These are phyloP conservation scores for Rhodotorula kratochvilovae DNA, from an alignment of 768 basidiomycete genomes.

Conservation along the genomic window DNA sequence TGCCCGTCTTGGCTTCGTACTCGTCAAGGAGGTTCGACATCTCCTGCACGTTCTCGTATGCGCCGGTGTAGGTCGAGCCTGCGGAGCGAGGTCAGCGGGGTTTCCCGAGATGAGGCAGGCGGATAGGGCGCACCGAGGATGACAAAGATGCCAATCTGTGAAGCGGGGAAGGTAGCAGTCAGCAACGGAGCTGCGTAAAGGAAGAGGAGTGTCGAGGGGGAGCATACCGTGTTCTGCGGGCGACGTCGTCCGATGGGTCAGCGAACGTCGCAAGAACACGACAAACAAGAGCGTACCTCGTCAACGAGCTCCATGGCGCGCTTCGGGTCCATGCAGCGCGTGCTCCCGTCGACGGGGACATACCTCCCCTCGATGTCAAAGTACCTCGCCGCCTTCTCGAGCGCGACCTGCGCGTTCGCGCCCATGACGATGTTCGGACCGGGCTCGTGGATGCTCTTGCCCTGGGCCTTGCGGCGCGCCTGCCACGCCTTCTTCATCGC, in stretches of 20 bases:
- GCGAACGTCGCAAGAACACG: too few species aligned
- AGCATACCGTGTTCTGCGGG: neutral
- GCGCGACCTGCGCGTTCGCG: conserved; percentile 56
- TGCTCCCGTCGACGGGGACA: conserved; percentile 64
- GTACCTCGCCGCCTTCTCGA: conserved; percentile 55
- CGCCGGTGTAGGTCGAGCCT: conserved; percentile 55
- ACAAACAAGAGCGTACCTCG: conserved; percentile 47
- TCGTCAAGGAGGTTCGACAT: conserved; percentile 68
- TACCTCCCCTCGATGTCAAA: conserved; percentile 60
- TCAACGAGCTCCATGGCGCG: conserved; percentile 63
- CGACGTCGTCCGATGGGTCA: too few species aligned
- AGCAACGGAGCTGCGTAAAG: neutral
- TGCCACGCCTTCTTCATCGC: conserved; percentile 71
- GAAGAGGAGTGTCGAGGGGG: neutral
- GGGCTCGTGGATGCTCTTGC: conserved; percentile 61
- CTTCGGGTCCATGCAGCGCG: conserved; percentile 64
- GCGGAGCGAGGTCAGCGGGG: too few species aligned
- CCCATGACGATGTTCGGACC: conserved; percentile 60
- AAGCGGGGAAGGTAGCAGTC: too few species aligned
- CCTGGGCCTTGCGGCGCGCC: conserved; percentile 59
- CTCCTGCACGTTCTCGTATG: conserved; percentile 74
- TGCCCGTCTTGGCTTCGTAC: conserved; percentile 54
- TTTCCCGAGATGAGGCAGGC: neutral
- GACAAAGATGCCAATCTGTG: conserved; percentile 60
- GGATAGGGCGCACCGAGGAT: conserved; percentile 50